Conservation (phyloP, 768 basidiomycete species). For the Rhodosporidiobolus odoratus region DNA sequence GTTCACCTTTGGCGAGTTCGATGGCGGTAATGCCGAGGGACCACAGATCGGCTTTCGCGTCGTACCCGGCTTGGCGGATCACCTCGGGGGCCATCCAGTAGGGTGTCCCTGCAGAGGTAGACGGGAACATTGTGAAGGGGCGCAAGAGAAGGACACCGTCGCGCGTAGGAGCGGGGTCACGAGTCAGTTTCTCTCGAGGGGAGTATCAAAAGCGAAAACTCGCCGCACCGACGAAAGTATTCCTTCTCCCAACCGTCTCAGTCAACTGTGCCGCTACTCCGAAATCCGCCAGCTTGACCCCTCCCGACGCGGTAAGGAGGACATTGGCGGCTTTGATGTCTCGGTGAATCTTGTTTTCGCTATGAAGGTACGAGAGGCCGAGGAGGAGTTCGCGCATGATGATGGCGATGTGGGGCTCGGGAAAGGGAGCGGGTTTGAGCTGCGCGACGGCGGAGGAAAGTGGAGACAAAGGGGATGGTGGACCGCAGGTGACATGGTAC, state of each 20-base stretch:
- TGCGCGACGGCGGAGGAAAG: constrained; percentile 24
- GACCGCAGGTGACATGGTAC: constrained; percentile 11
- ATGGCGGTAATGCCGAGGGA: constrained; percentile 96
- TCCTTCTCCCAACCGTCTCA: constrained; percentile 58
- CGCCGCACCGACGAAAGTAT: constrained; percentile 77
- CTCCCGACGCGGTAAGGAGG: constrained; percentile 78
- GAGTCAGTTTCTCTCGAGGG: too few species aligned
- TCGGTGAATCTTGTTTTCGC: constrained; percentile 91
- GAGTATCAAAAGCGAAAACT: constrained; percentile 28
- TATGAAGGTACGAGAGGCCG: constrained; percentile 93
- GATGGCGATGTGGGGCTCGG: constrained; percentile 89
- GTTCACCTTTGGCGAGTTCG: constrained; percentile 88
- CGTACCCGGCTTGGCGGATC: constrained; percentile 93
- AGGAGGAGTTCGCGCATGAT: constrained; percentile 86
- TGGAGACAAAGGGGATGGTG: not conserved
- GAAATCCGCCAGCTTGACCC: constrained; percentile 96
- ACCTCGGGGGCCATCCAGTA: constrained; percentile 99
- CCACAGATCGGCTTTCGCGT: constrained; percentile 95
- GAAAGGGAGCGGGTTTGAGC: constrained; percentile 83
- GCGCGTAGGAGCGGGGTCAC: too few species aligned
- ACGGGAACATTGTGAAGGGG: constrained; percentile 37
- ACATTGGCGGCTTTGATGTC: constrained; percentile 99
- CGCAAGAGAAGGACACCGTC: constrained; percentile 88
- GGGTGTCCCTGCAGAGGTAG: constrained; percentile 57
- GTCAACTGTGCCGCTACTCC: constrained; percentile 97